Evolutionary conservation across 352 stramenopile species (phyloP).

Genomic region (Globisporangium heterothallicum): DNA sequence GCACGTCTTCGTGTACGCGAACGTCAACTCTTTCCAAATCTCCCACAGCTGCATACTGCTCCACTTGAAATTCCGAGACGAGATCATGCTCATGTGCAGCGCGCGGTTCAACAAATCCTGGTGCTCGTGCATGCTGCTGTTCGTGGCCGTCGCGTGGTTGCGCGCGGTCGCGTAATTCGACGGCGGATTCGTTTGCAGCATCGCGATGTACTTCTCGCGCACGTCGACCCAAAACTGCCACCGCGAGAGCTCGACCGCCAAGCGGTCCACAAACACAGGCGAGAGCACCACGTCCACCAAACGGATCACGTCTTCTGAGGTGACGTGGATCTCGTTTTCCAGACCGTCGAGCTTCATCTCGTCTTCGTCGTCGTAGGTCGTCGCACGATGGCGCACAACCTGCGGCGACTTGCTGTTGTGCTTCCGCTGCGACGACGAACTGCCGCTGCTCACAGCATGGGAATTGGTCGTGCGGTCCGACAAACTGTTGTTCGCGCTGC

Average conservation of each 20-base stretch:
- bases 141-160: slow-evolving; percentile 8
- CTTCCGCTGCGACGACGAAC: neutral
- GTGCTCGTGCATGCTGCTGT: slow-evolving; percentile 1
- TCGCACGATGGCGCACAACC: slow-evolving; percentile 6
- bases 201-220: slow-evolving; percentile 65
- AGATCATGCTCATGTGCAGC: slow-evolving; percentile 16
- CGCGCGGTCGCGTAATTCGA: slow-evolving; percentile 18
- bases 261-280: slow-evolving; percentile 60
- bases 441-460: neutral
- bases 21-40: slow-evolving; percentile 79
- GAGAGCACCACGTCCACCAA: slow-evolving; percentile 74
- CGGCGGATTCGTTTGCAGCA: slow-evolving; percentile 22
- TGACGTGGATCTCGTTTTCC: slow-evolving; percentile 59
- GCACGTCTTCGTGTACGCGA: slow-evolving; percentile 78
- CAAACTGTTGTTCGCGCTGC: neutral
- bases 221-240: slow-evolving; percentile 82
- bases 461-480: neutral
- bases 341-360: slow-evolving; percentile 15
- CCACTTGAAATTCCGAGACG: slow-evolving; percentile 67
- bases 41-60: slow-evolving; percentile 80
- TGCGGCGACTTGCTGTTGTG: neutral
- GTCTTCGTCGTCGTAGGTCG: slow-evolving; percentile 3
- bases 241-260: slow-evolving; percentile 54
- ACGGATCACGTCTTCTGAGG: slow-evolving; percentile 67
- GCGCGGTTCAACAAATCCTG: slow-evolving; percentile 4